A percentile compares a stretch with the other conserved stretches of the same genome.
These are phyloP conservation scores for Candida maris DNA, from an alignment of 805 yeast species.

Conservation along the genomic window DNA sequence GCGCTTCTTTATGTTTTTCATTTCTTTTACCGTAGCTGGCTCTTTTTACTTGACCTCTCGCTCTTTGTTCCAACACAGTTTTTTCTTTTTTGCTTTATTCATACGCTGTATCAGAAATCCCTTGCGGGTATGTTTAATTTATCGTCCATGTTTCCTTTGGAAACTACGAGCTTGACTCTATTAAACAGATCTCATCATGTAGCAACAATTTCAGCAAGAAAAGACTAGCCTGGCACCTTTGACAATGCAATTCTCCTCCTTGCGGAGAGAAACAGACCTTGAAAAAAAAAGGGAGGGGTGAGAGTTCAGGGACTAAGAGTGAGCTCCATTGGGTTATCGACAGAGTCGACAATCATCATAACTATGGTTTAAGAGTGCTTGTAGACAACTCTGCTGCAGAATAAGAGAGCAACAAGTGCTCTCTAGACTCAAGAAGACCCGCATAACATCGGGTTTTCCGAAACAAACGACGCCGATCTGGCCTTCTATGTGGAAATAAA, in stretches of 20 bases:
- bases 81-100: not conserved
- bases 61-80: not conserved
- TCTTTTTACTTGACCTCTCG: too few species aligned
- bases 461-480: constrained; percentile 5
- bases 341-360: constrained; percentile 55
- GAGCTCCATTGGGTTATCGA: constrained; percentile 81
- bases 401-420: constrained; percentile 23
- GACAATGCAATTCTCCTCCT: constrained; percentile 50
- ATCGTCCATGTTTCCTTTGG: constrained; percentile 52
- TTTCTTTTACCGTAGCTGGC: constrained; percentile 3
- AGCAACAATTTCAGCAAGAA: constrained; percentile 8
- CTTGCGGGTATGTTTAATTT: constrained; percentile 20
- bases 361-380: constrained; percentile 58
- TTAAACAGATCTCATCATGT: constrained; percentile 69
- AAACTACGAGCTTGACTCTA: constrained; percentile 89
- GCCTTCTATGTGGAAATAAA: not conserved
- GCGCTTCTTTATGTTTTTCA: constrained; percentile 2
- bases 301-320: constrained; percentile 64
- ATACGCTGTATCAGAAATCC: constrained; percentile 18
- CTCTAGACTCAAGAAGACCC: constrained; percentile 13
- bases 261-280: constrained; percentile 25
- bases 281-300: constrained; percentile 22
- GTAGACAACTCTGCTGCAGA: constrained; percentile 58
- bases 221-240: constrained; percentile 53
- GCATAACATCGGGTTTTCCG: constrained; percentile 8